Evolutionary conservation across 2,329 filamentous ascomycete species (phyloP), one percentile per base, ranked within the genome.

Genomic region (Byssochlamys sp.): DNA sequence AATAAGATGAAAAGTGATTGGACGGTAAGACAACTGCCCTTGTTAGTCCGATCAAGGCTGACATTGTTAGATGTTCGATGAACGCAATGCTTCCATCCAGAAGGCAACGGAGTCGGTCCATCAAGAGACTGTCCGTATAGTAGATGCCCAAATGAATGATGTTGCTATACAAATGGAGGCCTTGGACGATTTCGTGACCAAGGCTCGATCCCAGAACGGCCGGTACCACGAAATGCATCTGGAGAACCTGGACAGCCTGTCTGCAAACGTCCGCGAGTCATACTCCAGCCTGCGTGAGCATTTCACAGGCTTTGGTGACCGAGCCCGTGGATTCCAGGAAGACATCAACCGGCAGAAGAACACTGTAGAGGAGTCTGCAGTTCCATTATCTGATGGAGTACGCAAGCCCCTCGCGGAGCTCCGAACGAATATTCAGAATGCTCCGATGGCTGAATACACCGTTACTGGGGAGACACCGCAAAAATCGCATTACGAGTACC

Each of bases 81-180:
- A 88, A 58, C 87, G 89, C 67, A 95, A 91, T 65, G 84, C 81
- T n/a, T 86, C 87, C 4, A 92, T 99, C 65, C 89, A 92, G 64
- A 81, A 83, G 6, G 89, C 89, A 0, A 91, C 92, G 0, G 88
- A 89, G 65, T 89, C 89, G 2, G 91, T 97, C 1, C 91, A 99
- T 64, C 87, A 88, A 33, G 89, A 95, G 73, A 96, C 92, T 0
- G 84, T 96, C 29, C 86, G 87, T 5, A 92, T 95, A 58, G 91
- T 97, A 11, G 89, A 92, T 67, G 86, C 88, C 58, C 94, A 99
- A 74, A 89, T 95, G 76, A 81, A 83, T 57, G 89, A 95, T 63
- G 87, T 99, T 68, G 87, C 89, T 60, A 82, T 80, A n/a, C 90
- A 97, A 72, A 91, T 99, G 83, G 84, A 86, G 57, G 89, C 90